Evolutionary conservation across 2,329 filamentous ascomycete genomes (phyloP).

Genomic region (Penicillium sp.): DNA sequence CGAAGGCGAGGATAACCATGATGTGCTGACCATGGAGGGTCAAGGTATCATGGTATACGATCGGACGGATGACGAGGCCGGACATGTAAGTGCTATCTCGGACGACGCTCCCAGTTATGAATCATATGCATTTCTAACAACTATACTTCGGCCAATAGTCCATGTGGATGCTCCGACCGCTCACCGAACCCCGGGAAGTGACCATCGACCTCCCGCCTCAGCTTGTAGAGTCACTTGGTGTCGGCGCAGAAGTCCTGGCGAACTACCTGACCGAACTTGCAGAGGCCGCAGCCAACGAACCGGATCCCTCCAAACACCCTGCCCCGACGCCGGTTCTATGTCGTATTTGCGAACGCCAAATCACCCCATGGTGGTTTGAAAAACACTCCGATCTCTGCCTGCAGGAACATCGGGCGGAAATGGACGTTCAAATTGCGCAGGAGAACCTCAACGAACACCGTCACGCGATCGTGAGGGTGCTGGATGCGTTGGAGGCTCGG

Average conservation of each 20-base stretch:
- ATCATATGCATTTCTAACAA: neutral
- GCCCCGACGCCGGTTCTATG: constrained; percentile 87
- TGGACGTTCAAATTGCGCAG: constrained; percentile 96
- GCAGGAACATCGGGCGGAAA: constrained; percentile 94
- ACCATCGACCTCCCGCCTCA: constrained; percentile 91
- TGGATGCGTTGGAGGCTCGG: constrained; percentile 83
- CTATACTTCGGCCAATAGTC: constrained; percentile 62
- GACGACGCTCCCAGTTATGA: neutral
- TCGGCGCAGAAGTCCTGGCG: constrained; percentile 91
- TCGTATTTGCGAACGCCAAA: constrained; percentile 95
- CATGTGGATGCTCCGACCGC: constrained; percentile 99
- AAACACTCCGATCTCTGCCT: constrained; percentile 97
- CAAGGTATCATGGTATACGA: constrained; percentile 99
- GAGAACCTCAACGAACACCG: constrained; percentile 91
- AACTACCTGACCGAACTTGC: constrained; percentile 90
- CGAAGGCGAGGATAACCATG: constrained; percentile 49
- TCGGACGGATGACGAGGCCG: constrained; percentile 80
- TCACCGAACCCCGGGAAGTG: constrained; percentile 84
- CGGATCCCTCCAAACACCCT: constrained; percentile 74
- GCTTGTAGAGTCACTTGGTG: constrained; percentile 90
- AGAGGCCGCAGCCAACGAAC: constrained; percentile 78
- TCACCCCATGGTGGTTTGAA: constrained; percentile 99
- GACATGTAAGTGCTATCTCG: constrained; percentile 70
- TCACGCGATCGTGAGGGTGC: constrained; percentile 90
- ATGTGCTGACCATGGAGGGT: constrained; percentile 80